Evolutionary conservation across 345 rosid species (phyloP).

Genomic region (Populus euphratica): DNA sequence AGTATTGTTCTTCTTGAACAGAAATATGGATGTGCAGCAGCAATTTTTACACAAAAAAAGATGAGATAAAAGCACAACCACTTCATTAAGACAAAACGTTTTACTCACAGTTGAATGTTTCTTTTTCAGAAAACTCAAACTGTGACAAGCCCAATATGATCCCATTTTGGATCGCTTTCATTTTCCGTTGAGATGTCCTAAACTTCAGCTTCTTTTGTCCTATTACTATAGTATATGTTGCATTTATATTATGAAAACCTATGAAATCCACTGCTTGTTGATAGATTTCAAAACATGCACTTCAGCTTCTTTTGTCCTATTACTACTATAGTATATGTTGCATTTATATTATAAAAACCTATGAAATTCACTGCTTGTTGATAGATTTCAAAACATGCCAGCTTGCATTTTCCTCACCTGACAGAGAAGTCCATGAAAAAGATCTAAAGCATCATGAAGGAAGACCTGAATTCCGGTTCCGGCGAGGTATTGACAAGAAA

Average conservation of each 20-base stretch:
- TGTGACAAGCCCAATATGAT: not conserved
- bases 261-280: too few relatives aligned
- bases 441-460: constrained; percentile 13
- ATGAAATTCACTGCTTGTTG: not conserved
- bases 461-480: constrained; percentile 19
- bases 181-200: not conserved
- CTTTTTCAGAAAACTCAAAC: not conserved
- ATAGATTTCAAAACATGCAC: too few relatives aligned
- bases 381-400: not conserved
- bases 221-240: too few relatives aligned
- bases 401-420: constrained; percentile 9
- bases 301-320: not conserved
- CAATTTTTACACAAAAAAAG: not conserved
- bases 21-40: not conserved
- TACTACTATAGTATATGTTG: not conserved
- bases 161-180: not conserved
- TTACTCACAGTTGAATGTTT: constrained; percentile 11
- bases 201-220: too few relatives aligned
- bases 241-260: too few relatives aligned
- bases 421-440: not conserved
- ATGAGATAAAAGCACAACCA: not conserved
- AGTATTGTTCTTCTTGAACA: not conserved
- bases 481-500: constrained; percentile 28
- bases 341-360: not conserved
- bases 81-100: not conserved